Conservation (phyloP, 768 basidiomycete genomes). For the Leccinum broughii region DNA sequence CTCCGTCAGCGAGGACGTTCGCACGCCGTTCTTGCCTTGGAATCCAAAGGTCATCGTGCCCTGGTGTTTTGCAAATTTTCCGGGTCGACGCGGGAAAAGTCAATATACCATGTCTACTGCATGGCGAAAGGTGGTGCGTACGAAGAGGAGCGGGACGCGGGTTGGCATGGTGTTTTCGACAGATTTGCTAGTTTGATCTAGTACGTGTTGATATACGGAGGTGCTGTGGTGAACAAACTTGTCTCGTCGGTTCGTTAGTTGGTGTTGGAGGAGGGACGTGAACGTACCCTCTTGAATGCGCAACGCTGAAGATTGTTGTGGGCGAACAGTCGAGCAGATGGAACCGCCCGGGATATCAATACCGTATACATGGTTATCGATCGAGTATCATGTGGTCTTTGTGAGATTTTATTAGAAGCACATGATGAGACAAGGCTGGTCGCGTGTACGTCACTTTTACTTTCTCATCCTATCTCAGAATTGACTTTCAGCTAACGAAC, state of each 20-base stretch:
- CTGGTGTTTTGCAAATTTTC: slow-evolving; percentile 11
- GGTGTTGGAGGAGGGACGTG: neutral
- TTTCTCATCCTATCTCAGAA: neutral
- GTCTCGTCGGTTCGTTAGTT: neutral
- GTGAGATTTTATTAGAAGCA: neutral
- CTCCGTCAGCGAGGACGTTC: slow-evolving; percentile 35
- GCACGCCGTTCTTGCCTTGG: slow-evolving; percentile 42
- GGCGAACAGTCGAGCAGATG: neutral
- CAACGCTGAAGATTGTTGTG: neutral
- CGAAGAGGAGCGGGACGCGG: slow-evolving; percentile 28
- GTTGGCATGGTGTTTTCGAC: slow-evolving; percentile 25
- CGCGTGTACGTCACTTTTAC: neutral
- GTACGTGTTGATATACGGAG: neutral
- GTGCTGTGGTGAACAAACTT: neutral
- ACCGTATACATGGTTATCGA: neutral
- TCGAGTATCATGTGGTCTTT: neutral
- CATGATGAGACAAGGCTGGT: neutral
- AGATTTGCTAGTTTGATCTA: neutral
- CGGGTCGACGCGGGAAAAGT: neutral
- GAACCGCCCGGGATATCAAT: neutral
- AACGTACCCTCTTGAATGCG: neutral
- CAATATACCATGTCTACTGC: neutral
- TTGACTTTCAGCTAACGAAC: neutral
- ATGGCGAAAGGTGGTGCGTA: slow-evolving; percentile 4
- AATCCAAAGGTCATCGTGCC: slow-evolving; percentile 52